Percentiles rank a stretch among this genome's conserved stretches.
phyloP scores from a whole-genome alignment of 148 eudicot species.

The Linanthus parryae region DNA sequence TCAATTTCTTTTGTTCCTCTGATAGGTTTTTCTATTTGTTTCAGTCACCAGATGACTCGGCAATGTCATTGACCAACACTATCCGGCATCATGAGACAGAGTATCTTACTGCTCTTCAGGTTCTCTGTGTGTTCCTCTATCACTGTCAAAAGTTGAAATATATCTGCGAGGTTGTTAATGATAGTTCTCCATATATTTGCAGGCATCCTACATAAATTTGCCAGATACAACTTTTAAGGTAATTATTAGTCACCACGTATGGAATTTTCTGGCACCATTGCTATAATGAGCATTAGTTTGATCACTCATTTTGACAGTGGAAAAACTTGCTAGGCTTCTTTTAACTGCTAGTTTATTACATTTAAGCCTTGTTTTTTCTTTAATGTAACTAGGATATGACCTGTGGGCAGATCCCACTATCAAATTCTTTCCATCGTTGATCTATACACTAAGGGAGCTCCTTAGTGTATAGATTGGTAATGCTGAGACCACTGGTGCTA shows the following conservation, averaged over 20 bases:
- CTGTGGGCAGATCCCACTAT: no score
- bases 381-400: no score
- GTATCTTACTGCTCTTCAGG: slow-evolving; percentile 86
- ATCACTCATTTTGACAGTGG: not conserved
- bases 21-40: slow-evolving; percentile 19
- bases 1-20: slow-evolving; percentile 5
- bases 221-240: slow-evolving; percentile 99
- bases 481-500: no score
- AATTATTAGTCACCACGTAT: no score
- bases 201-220: slow-evolving; percentile 77
- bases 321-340: no score
- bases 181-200: slow-evolving; percentile 27
- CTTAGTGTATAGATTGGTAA: no score
- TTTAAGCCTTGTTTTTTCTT: no score
- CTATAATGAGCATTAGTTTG: no score
- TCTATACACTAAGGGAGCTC: no score
- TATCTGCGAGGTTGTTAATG: slow-evolving; percentile 1
- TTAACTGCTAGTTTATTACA: no score
- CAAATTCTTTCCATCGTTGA: no score
- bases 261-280: no score
- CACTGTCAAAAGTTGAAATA: slow-evolving; percentile 3
- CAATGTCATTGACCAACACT: slow-evolving; percentile 57
- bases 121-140: slow-evolving; percentile 9
- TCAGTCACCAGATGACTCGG: slow-evolving; percentile 86
- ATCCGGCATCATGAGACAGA: slow-evolving; percentile 91